Base-by-base conservation (phyloP, 805 yeast genomes). In the Hanseniaspora occidentalis region DNA sequence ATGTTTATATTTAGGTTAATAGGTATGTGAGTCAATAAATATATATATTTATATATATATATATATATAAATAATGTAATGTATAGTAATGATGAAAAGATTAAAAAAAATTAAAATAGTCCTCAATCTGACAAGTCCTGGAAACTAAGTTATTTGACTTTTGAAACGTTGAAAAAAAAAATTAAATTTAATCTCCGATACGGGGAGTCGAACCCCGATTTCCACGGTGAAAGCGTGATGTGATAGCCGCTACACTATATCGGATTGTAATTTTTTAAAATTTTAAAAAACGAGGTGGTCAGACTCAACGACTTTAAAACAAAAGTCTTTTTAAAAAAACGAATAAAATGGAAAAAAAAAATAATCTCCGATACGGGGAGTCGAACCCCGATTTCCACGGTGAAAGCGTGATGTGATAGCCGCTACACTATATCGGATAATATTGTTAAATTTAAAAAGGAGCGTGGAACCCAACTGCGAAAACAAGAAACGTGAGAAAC, bases 311-410 rank as follows among this genome's bases (percentile, higher is more conserved):
- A n/a, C n/a, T n/a, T n/a, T n/a, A n/a, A n/a, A n/a, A n/a, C n/a
- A n/a, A n/a, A n/a, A n/a, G n/a, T n/a, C n/a, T n/a, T n/a, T n/a
- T n/a, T n/a, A n/a, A n/a, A n/a, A 31, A 17, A 31, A 16, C 9
- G 17, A 17, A 14, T 31, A 14, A 6, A 34, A 25, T 13, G n/a
- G 10, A 26, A 36, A 29, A 27, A 39, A 24, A 34, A 37, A 38
- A 16, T 37, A 39, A 46, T 44, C 61, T 67, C 72, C 71, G 70
- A 66, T 64, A 62, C 72, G 69, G 72, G 71, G 72, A 66, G 70
- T 67, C 69, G 71, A 67, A 67, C 71, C 71, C 71, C 69, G 65
- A 64, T 60, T 51, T 60, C 62, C 63, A 57, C 64, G 63, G 65
- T 60, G 65, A 60, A 57, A 60, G 65, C 62, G 64, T 38, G 45